Base-by-base conservation (phyloP, 495 filamentous ascomycete species). In the Neurospora hispaniola region DNA sequence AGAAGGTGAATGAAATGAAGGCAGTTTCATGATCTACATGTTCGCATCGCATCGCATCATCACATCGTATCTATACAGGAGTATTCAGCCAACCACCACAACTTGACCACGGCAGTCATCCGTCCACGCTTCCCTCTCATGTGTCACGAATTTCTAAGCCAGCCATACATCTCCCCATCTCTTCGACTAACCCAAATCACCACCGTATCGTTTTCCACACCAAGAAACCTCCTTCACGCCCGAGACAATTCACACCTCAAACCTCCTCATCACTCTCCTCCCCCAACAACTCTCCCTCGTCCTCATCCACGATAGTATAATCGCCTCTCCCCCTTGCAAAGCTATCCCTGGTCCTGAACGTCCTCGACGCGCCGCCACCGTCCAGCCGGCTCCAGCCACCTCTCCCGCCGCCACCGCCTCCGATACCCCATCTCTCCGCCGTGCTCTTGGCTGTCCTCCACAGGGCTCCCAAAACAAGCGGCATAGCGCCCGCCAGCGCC, bases 181-280 rank as follows among this genome's bases (percentile, higher is more conserved):
- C 46, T 54, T 23, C 10, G 8, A 54, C 46, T 27, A 54, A 54
- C 46, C 9, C 46, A 54, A 54, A 54, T 20, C 10, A 2, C 11
- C 46, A 54, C 9, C n/a, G 44, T 10, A 9, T 23, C 5, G 5
- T 0, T 39, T 39, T 23, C 23, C 20, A 39, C 46, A 54, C 20
- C 20, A 48, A 48, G 10, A 48, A 48, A 11, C 10, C n/a, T 18
- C 11, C 46, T 54, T 23, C 46, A 12, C 20, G 20, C 14, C 20
- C 12, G 10, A 9, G 20, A 54, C 46, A 54, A 40, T 18, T 59
- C 23, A 38, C 11, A 27, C 10, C 54, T 83, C 82, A 92, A 69
- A 89, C 88, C 73, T 97, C 94, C 78, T 98, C 96, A 69, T 97
- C 96, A 73, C 96, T 96, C 70, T 97, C 96, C 73, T 93, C 92